These are phyloP conservation scores for Lathyrus sativus DNA, from an alignment of 306 rosid species.

Conservation along the genomic window DNA sequence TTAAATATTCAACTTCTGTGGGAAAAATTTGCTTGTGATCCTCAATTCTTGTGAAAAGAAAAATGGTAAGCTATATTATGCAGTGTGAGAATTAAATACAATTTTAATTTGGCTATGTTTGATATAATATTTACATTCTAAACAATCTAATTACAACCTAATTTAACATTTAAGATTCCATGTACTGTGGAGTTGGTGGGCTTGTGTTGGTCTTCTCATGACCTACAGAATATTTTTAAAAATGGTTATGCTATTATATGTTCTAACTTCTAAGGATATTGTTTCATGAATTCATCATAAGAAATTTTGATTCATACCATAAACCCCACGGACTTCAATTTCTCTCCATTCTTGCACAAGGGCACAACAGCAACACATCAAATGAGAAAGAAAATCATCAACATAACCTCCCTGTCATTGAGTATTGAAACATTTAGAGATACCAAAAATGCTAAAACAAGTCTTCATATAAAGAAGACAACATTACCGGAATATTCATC, in stretches of 20 bases:
- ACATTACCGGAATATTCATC: slow-evolving; percentile 76
- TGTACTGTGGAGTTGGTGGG: slow-evolving; percentile 79
- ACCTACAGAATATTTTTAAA: slow-evolving; percentile 54
- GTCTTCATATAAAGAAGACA: slow-evolving; percentile 6
- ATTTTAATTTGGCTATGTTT: slow-evolving; percentile 35
- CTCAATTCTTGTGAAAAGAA: neutral
- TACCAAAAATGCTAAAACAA: slow-evolving; percentile 13
- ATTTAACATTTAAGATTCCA: slow-evolving; percentile 61
- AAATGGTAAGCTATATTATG: slow-evolving; percentile 12
- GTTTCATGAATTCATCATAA: no score
- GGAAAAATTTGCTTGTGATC: neutral
- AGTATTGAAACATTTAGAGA: slow-evolving; percentile 24
- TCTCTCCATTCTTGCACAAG: slow-evolving; percentile 99
- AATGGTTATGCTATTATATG: neutral
- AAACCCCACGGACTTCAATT: slow-evolving; percentile 70
- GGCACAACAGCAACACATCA: slow-evolving; percentile 98
- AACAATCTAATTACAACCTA: slow-evolving; percentile 16
- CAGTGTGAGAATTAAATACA: slow-evolving; percentile 34
- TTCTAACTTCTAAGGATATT: no score
- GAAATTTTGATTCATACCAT: slow-evolving; percentile 44
- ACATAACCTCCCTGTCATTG: slow-evolving; percentile 74
- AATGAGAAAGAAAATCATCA: slow-evolving; percentile 95
- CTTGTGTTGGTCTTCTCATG: slow-evolving; percentile 67
- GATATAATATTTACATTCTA: slow-evolving; percentile 30
- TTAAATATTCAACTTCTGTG: neutral